These are phyloP conservation scores for Leccinum rimulosum DNA, from an alignment of 768 basidiomycete species.

Conservation along the genomic window DNA sequence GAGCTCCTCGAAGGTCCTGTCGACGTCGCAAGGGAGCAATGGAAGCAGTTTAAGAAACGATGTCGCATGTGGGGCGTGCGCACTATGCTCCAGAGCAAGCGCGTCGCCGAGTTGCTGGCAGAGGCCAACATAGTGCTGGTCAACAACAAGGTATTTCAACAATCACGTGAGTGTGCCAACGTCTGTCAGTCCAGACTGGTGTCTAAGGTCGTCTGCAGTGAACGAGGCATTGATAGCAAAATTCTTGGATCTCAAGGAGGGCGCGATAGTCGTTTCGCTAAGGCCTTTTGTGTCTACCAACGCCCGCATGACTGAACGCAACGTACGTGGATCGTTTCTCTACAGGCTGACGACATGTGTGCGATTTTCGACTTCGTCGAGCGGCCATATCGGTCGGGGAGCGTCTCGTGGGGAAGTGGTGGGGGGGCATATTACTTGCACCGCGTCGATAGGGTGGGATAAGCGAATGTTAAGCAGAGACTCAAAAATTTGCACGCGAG, in stretches of 20 bases:
- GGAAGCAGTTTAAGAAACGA: constrained; percentile 69
- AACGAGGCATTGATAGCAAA: constrained; percentile 85
- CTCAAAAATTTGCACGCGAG: constrained; percentile 49
- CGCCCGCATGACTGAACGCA: constrained; percentile 80
- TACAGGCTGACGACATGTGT: constrained; percentile 71
- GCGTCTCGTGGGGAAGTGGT: constrained; percentile 78
- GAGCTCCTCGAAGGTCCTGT: constrained; percentile 80
- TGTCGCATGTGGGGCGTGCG: constrained; percentile 90
- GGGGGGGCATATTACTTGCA: constrained; percentile 75
- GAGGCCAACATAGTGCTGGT: constrained; percentile 90
- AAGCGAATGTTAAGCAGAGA: constrained; percentile 53
- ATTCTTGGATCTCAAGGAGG: constrained; percentile 93
- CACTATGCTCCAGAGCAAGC: constrained; percentile 67
- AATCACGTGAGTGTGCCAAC: constrained; percentile 54
- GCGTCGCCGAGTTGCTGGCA: constrained; percentile 66
- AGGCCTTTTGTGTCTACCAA: constrained; percentile 79
- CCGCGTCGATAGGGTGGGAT: constrained; percentile 70
- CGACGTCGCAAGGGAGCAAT: constrained; percentile 72
- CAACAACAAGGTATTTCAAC: constrained; percentile 83
- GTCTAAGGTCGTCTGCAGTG: constrained; percentile 42
- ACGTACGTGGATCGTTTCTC: constrained; percentile 45
- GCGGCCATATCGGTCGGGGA: constrained; percentile 64
- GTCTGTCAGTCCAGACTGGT: neutral
- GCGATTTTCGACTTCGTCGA: constrained; percentile 80
- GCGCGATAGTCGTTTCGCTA: constrained; percentile 90